phyloP scores from a whole-genome alignment of 202 grass and related monocot species.

The Bolboschoenoplectus hybrid region DNA sequence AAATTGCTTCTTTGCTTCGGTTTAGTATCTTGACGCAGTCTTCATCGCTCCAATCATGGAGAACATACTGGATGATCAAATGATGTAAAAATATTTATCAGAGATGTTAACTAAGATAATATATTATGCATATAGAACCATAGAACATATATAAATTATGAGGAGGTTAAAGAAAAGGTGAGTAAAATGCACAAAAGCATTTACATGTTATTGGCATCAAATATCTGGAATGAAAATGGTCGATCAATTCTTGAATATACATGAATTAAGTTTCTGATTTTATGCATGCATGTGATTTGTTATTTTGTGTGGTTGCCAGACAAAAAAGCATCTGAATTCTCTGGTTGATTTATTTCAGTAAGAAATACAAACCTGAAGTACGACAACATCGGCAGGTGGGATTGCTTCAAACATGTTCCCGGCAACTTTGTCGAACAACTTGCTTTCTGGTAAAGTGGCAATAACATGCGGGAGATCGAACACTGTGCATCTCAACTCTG shows the following conservation, averaged over 20 bases:
- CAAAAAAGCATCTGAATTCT: too few relatives aligned
- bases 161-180: too few relatives aligned
- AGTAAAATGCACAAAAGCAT: too few relatives aligned
- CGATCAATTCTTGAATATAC: too few relatives aligned
- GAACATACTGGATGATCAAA: constrained; percentile 41
- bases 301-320: too few relatives aligned
- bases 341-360: background rate
- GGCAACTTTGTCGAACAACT: background rate
- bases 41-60: constrained; percentile 56
- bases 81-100: background rate
- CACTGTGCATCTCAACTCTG: constrained; percentile 25
- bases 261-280: too few relatives aligned
- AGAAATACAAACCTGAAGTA: constrained; percentile 22
- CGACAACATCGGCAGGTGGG: constrained; percentile 1
- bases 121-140: too few relatives aligned
- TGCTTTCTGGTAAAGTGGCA: background rate
- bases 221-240: too few relatives aligned
- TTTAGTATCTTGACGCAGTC: constrained; percentile 53
- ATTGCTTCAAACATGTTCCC: constrained; percentile 20
- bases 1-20: constrained; percentile 52
- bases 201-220: too few relatives aligned
- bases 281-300: too few relatives aligned
- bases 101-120: background rate
- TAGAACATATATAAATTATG: too few relatives aligned
- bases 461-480: constrained; percentile 36